phyloP scores from a whole-genome alignment of 306 rosid species.

The Fragaria vesca region DNA sequence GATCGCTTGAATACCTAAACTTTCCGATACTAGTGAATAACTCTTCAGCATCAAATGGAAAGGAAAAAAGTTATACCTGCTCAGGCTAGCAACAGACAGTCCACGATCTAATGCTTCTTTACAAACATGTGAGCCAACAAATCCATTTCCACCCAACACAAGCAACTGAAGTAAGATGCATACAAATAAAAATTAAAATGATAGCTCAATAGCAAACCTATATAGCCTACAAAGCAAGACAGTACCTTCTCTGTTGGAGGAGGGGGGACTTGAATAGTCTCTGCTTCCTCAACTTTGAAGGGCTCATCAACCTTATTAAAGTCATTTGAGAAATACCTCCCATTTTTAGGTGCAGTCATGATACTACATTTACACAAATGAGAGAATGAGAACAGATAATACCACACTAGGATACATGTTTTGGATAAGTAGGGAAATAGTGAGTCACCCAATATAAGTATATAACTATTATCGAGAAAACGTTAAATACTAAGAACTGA shows the following conservation, averaged over 20 bases:
- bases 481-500: neutral
- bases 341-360: conserved; percentile 38
- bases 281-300: conserved; percentile 81
- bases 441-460: conserved; percentile 5
- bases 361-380: conserved; percentile 38
- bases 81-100: conserved; percentile 77
- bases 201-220: conserved; percentile 5
- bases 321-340: conserved; percentile 59
- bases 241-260: conserved; percentile 84
- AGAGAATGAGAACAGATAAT: conserved; percentile 14
- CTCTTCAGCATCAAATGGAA: conserved; percentile 6
- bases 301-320: conserved; percentile 78
- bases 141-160: conserved; percentile 97
- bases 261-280: conserved; percentile 73
- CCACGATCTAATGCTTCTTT: conserved; percentile 77
- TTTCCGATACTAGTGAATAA: neutral
- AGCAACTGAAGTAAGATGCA: conserved; percentile 61
- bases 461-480: conserved; percentile 10
- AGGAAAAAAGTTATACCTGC: conserved; percentile 50
- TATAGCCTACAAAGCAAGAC: conserved; percentile 4
- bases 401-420: neutral
- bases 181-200: conserved; percentile 20
- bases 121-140: conserved; percentile 91
- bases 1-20: neutral
- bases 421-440: neutral